phyloP scores from a whole-genome alignment of 805 yeast genomes.

The Wickerhamomyces mucosus region DNA sequence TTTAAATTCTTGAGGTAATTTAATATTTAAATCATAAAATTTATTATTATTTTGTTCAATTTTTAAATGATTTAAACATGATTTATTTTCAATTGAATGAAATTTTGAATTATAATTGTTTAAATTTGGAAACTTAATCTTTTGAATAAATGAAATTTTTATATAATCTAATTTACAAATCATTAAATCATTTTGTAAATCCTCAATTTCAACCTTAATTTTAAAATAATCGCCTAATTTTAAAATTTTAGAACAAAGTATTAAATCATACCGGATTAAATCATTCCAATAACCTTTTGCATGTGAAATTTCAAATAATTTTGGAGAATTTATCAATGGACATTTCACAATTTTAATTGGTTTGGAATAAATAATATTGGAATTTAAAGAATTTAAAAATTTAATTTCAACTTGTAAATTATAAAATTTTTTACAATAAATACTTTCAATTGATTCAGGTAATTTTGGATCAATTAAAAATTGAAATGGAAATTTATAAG shows the following conservation, averaged over 20 bases:
- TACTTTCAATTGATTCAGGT: conserved; percentile 10
- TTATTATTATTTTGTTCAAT: background rate
- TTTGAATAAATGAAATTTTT: conserved; percentile 11
- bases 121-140: conserved; percentile 7
- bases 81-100: background rate
- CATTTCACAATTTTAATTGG: conserved; percentile 9
- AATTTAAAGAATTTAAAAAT: background rate
- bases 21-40: conserved; percentile 5
- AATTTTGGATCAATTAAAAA: conserved; percentile 12
- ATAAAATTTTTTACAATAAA: conserved; percentile 11
- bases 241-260: conserved; percentile 10
- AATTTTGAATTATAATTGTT: background rate
- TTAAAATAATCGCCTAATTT: conserved; percentile 7
- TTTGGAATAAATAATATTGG: background rate
- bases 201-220: conserved; percentile 5
- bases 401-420: conserved; percentile 7
- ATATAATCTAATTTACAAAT: conserved; percentile 7
- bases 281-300: conserved; percentile 13
- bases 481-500: conserved; percentile 16
- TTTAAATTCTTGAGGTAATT: conserved; percentile 5
- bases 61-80: background rate
- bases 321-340: conserved; percentile 9
- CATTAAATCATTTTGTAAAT: background rate
- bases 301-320: conserved; percentile 5
- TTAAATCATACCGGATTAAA: conserved; percentile 8